Conservation (phyloP, 2,329 filamentous ascomycete species). For the Cladosporium cucumerinum region DNA sequence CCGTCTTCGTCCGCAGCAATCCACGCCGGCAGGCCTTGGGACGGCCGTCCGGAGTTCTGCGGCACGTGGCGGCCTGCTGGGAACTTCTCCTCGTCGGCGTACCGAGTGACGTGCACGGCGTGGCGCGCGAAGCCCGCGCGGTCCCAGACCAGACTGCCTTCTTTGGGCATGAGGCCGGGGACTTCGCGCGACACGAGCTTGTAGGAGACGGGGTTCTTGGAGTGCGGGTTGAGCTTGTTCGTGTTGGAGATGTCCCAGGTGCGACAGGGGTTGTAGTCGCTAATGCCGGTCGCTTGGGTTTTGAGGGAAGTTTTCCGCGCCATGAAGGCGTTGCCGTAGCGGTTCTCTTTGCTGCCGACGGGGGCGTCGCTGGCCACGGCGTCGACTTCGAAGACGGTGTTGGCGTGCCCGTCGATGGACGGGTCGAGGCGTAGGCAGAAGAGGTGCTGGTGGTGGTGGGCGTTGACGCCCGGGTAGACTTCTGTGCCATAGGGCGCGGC, state of each 20-base stretch:
- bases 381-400: slow-evolving; percentile 61
- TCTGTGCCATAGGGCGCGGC: slow-evolving; percentile 82
- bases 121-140: slow-evolving; percentile 78
- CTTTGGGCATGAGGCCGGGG: slow-evolving; percentile 69
- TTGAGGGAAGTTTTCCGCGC: slow-evolving; percentile 43
- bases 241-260: slow-evolving; percentile 68
- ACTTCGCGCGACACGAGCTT: slow-evolving; percentile 68
- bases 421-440: slow-evolving; percentile 84
- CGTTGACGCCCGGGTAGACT: slow-evolving; percentile 82
- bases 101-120: slow-evolving; percentile 78
- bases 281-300: slow-evolving; percentile 41
- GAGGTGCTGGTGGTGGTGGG: slow-evolving; percentile 88
- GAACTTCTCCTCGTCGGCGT: slow-evolving; percentile 73
- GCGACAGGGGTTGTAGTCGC: slow-evolving; percentile 38
- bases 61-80: slow-evolving; percentile 80
- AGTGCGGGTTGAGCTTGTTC: slow-evolving; percentile 75
- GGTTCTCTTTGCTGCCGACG: slow-evolving; percentile 52
- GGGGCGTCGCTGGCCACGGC: slow-evolving; percentile 45
- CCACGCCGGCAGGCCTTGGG: slow-evolving; percentile 65
- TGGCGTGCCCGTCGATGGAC: slow-evolving; percentile 76
- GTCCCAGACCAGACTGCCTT: slow-evolving; percentile 76
- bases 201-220: slow-evolving; percentile 75
- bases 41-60: slow-evolving; percentile 75
- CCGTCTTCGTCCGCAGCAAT: slow-evolving; percentile 50
- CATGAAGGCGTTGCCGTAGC: slow-evolving; percentile 58